A percentile compares a stretch with the other conserved stretches of the same genome.
Conservation (phyloP, 2,329 filamentous ascomycete species). For the Aspergillus quadricinctus region DNA sequence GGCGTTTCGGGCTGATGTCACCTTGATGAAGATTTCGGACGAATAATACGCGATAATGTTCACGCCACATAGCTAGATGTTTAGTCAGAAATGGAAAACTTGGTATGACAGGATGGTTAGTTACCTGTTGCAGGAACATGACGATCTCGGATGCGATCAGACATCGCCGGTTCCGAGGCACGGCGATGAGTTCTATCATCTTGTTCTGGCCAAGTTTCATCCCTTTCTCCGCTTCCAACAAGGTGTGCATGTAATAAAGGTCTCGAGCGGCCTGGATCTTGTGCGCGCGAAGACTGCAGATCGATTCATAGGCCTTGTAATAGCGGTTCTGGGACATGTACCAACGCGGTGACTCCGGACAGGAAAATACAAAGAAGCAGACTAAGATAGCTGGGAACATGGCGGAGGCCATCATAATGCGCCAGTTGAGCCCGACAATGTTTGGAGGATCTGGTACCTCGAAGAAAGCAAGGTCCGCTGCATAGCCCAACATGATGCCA, state of each 20-base stretch:
- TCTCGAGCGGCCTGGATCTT: slow-evolving; percentile 44
- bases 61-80: slow-evolving; percentile 29
- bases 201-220: slow-evolving; percentile 49
- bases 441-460: slow-evolving; percentile 48
- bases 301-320: slow-evolving; percentile 38
- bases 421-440: slow-evolving; percentile 60
- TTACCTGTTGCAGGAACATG: slow-evolving; percentile 64
- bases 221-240: slow-evolving; percentile 58
- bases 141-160: slow-evolving; percentile 58
- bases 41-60: slow-evolving; percentile 60
- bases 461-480: slow-evolving; percentile 59
- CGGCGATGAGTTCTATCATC: slow-evolving; percentile 54
- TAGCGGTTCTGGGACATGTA: slow-evolving; percentile 44
- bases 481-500: slow-evolving; percentile 54
- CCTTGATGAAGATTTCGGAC: slow-evolving; percentile 54
- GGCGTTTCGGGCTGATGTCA: slow-evolving; percentile 31
- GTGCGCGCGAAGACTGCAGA: slow-evolving; percentile 41
- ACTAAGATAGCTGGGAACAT: slow-evolving; percentile 59
- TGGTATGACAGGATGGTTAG: background rate
- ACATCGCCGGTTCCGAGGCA: slow-evolving; percentile 60
- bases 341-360: slow-evolving; percentile 51
- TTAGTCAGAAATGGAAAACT: background rate
- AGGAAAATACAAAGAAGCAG: slow-evolving; percentile 59
- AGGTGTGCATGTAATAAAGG: slow-evolving; percentile 45
- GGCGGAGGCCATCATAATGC: slow-evolving; percentile 65